Percentiles rank a stretch among this genome's conserved stretches.
These are phyloP conservation scores for Clohesyomyces aquaticus DNA, from an alignment of 495 filamentous ascomycete species.

Conservation along the genomic window DNA sequence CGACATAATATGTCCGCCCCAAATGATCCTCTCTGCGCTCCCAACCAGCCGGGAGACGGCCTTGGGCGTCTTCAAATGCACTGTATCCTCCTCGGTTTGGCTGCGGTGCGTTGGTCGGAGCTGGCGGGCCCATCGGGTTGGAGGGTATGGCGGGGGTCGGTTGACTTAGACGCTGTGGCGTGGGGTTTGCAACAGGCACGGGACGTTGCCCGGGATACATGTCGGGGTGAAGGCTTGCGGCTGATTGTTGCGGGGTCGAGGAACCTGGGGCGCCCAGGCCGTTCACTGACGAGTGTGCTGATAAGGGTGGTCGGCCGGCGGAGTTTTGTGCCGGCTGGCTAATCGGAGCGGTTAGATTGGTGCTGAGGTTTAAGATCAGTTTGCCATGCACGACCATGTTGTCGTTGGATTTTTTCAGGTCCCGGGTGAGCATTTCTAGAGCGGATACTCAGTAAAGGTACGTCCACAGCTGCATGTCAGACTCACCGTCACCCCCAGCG, in stretches of 20 bases:
- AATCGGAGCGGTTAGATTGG: slow-evolving; percentile 70
- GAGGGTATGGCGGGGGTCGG: slow-evolving; percentile 42
- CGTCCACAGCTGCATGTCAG: slow-evolving; percentile 6
- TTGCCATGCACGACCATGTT: slow-evolving; percentile 98
- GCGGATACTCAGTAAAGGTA: slow-evolving; percentile 10
- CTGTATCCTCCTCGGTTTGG: slow-evolving; percentile 61
- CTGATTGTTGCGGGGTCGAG: slow-evolving; percentile 43
- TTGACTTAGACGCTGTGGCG: slow-evolving; percentile 48
- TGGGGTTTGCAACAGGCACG: slow-evolving; percentile 46
- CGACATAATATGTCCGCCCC: slow-evolving; percentile 98
- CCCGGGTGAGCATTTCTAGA: slow-evolving; percentile 92
- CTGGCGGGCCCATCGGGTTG: slow-evolving; percentile 27
- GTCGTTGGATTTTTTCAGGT: slow-evolving; percentile 97
- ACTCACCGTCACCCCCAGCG: slow-evolving; percentile 86
- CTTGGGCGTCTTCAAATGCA: slow-evolving; percentile 93
- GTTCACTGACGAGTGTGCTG: slow-evolving; percentile 44
- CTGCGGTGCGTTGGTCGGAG: slow-evolving; percentile 47
- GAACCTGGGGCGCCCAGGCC: slow-evolving; percentile 33
- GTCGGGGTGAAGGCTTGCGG: slow-evolving; percentile 44
- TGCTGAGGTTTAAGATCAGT: slow-evolving; percentile 92
- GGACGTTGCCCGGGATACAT: slow-evolving; percentile 35
- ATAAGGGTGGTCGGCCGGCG: slow-evolving; percentile 41
- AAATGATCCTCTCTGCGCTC: slow-evolving; percentile 95
- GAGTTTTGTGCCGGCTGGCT: slow-evolving; percentile 31
- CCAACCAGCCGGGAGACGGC: slow-evolving; percentile 90